A percentile compares a stretch with the other conserved stretches of the same genome.
Evolutionary conservation across 768 basidiomycete species (phyloP).

Genomic region (Rubroboletus pulcherrimus): DNA sequence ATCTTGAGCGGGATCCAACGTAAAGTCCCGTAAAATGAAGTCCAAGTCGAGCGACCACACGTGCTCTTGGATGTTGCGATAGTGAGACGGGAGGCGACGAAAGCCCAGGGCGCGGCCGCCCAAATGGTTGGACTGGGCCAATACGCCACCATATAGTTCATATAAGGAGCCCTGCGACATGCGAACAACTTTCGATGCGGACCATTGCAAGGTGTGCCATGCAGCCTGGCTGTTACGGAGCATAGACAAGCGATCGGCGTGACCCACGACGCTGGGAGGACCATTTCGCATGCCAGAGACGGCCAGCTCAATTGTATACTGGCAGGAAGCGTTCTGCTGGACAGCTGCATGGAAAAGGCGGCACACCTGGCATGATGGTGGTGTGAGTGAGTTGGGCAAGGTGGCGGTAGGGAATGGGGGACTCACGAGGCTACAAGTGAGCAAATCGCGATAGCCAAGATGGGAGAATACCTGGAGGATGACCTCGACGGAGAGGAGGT

Average conservation of each 20-base stretch:
- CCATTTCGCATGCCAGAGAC: constrained; percentile 42
- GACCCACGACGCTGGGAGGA: constrained; percentile 22
- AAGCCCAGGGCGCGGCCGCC: constrained; percentile 37
- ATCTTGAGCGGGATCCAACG: constrained; percentile 65
- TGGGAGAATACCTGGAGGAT: constrained; percentile 19
- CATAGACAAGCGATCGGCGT: constrained; percentile 35
- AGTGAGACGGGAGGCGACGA: constrained; percentile 45
- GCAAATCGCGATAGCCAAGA: constrained; percentile 22
- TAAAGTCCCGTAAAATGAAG: constrained; percentile 50
- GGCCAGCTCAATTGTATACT: constrained; percentile 45
- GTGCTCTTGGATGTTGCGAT: constrained; percentile 43
- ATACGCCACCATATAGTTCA: constrained; percentile 57
- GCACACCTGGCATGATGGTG: constrained; percentile 30
- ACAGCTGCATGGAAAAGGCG: constrained; percentile 28
- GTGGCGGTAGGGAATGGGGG: not conserved
- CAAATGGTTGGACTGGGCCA: constrained; percentile 38
- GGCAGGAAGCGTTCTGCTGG: constrained; percentile 31
- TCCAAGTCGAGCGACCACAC: constrained; percentile 41
- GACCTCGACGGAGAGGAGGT: constrained; percentile 25
- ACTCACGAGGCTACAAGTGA: constrained; percentile 29
- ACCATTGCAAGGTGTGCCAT: constrained; percentile 41
- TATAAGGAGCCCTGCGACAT: constrained; percentile 47
- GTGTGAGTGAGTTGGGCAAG: not conserved
- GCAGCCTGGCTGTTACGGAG: constrained; percentile 38
- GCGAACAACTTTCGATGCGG: constrained; percentile 28